A percentile compares a stretch with the other conserved stretches of the same genome.
Evolutionary conservation across 2,329 filamentous ascomycete species (phyloP).

Genomic region (Diplocarpon mali): DNA sequence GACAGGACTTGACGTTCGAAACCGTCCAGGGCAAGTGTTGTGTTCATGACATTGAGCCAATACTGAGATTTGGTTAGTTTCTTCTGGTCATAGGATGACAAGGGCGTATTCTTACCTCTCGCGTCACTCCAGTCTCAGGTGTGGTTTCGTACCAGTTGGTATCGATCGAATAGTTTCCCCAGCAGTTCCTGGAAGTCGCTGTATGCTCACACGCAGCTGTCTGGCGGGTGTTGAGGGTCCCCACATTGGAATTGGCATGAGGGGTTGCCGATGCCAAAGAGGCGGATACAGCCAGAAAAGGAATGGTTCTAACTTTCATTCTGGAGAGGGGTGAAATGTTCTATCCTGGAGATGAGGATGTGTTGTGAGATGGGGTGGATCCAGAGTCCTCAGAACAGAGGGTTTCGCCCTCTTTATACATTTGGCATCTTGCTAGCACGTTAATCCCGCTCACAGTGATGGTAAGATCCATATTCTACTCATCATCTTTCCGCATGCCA

Average conservation of each 20-base stretch:
- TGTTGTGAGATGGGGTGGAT: constrained; percentile 4
- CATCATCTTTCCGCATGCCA: no score
- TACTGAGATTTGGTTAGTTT: constrained; percentile 15
- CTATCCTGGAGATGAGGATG: constrained; percentile 4
- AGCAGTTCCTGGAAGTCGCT: constrained; percentile 24
- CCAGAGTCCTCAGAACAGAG: not conserved
- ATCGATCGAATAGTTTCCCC: constrained; percentile 25
- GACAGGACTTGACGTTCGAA: constrained; percentile 41
- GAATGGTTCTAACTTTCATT: constrained; percentile 23
- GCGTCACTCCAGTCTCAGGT: constrained; percentile 27
- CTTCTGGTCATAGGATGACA: not conserved
- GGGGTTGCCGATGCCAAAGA: constrained; percentile 18
- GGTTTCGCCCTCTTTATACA: constrained; percentile 1
- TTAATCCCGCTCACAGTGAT: no score
- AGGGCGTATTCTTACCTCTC: constrained; percentile 18
- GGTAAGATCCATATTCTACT: no score
- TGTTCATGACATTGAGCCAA: constrained; percentile 20
- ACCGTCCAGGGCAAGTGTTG: constrained; percentile 30
- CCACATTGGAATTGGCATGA: constrained; percentile 6
- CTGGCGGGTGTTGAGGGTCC: constrained; percentile 9
- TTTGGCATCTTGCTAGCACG: not conserved
- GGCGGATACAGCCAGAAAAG: constrained; percentile 13
- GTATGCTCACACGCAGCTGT: constrained; percentile 19
- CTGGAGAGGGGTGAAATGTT: constrained; percentile 7
- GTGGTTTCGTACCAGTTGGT: constrained; percentile 24